Evolutionary conservation across 345 rosid species (phyloP).

Genomic region (Euphorbia pulcherrima): DNA sequence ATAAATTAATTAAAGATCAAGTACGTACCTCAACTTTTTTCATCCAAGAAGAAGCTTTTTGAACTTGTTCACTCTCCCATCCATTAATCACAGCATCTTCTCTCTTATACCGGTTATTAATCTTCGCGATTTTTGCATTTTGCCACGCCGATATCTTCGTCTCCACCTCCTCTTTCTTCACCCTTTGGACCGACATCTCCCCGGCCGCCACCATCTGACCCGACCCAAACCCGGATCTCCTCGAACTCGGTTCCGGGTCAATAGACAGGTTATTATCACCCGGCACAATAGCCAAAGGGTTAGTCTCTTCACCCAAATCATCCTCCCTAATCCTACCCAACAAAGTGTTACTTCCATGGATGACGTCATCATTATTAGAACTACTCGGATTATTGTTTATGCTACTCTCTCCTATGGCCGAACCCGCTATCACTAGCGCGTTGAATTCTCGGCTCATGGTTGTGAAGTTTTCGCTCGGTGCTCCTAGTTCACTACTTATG

Average conservation of each 20-base stretch:
- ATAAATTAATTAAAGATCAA: neutral
- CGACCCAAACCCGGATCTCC: conserved; percentile 17
- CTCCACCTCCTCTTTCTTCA: conserved; percentile 92
- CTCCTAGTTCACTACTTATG: conserved; percentile 37
- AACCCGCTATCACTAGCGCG: conserved; percentile 88
- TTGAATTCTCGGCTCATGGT: conserved; percentile 89
- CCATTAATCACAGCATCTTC: conserved; percentile 91
- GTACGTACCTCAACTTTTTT: conserved; percentile 79
- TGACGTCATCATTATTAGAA: conserved; percentile 19
- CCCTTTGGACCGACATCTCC: conserved; percentile 60
- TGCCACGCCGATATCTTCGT: conserved; percentile 94
- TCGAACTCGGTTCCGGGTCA: conserved; percentile 19
- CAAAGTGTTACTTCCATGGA: conserved; percentile 17
- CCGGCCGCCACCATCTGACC: conserved; percentile 18
- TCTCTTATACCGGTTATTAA: conserved; percentile 85
- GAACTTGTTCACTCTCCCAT: conserved; percentile 82
- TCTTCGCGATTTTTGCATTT: conserved; percentile 78
- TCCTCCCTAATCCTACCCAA: conserved; percentile 70
- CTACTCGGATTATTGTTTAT: conserved; percentile 17
- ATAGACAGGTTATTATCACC: conserved; percentile 39
- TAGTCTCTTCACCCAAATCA: conserved; percentile 50
- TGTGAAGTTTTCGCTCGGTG: conserved; percentile 72
- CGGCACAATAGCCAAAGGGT: conserved; percentile 85
- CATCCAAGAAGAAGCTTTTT: conserved; percentile 77
- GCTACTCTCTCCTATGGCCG: conserved; percentile 35